Evolutionary conservation across 345 rosid genomes (phyloP).

Genomic region (Salix udensis): DNA sequence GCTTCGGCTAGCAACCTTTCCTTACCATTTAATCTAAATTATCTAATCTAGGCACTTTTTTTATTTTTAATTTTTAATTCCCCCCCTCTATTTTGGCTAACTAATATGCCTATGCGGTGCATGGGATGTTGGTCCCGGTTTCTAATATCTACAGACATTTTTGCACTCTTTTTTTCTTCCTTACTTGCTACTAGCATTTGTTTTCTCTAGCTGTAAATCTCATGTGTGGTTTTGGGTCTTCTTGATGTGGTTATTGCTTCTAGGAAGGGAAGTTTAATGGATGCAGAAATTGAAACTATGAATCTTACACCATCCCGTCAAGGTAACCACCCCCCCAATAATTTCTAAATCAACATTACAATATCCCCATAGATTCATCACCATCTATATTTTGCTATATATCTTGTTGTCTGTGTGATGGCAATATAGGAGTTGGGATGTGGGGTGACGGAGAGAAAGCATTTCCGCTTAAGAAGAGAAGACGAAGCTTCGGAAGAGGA

Average conservation of each 20-base stretch:
- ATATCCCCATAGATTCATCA: neutral
- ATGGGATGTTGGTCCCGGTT: slow-evolving; percentile 75
- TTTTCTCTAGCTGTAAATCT: slow-evolving; percentile 9
- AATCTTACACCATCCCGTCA: slow-evolving; percentile 20
- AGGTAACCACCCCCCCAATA: slow-evolving; percentile 32
- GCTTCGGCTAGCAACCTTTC: slow-evolving; percentile 41
- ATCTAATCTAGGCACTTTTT: neutral
- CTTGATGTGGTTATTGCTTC: slow-evolving; percentile 18
- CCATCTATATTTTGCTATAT: neutral
- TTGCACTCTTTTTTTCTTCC: slow-evolving; percentile 27
- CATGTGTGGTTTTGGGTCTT: slow-evolving; percentile 29
- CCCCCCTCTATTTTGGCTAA: slow-evolving; percentile 14
- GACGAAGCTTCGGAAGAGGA: slow-evolving; percentile 32
- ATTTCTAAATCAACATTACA: neutral
- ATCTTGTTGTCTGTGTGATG: slow-evolving; percentile 6
- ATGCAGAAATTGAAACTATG: slow-evolving; percentile 26
- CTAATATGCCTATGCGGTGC: slow-evolving; percentile 55
- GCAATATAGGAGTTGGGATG: slow-evolving; percentile 33
- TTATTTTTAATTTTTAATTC: neutral
- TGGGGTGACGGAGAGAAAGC: slow-evolving; percentile 44
- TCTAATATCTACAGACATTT: slow-evolving; percentile 14
- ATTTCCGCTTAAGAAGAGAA: slow-evolving; percentile 62
- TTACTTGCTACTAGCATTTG: neutral
- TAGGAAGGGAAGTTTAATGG: slow-evolving; percentile 28
- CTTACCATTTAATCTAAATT: slow-evolving; percentile 34